Conservation (phyloP, 371 early-diverging fungal genomes). For the Mucor plumbeus region DNA sequence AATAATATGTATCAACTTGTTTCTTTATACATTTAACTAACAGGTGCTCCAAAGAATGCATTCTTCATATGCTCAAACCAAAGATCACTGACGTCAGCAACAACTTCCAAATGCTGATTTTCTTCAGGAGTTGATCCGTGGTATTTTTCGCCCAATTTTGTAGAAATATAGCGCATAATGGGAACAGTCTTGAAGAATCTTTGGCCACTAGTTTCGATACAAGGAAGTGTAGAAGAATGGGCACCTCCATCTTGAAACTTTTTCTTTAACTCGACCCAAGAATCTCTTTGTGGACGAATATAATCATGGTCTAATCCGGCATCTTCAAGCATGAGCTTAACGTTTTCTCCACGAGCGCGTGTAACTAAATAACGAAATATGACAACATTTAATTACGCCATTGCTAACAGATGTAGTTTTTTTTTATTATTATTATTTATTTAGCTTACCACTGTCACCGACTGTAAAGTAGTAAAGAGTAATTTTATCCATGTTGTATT, state of each 20-base stretch:
- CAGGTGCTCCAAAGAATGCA: neutral
- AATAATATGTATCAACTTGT: neutral
- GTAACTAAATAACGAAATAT: conserved; percentile 11
- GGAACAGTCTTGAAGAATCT: conserved; percentile 24
- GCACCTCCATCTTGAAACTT: conserved; percentile 16
- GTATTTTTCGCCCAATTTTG: conserved; percentile 31
- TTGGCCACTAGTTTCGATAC: conserved; percentile 26
- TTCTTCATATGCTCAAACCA: conserved; percentile 9
- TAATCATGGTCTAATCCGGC: conserved; percentile 35
- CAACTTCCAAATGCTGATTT: conserved; percentile 20
- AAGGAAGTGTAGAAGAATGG: conserved; percentile 24
- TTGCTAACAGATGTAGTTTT: too few species aligned
- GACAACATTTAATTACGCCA: neutral
- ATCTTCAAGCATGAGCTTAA: conserved; percentile 29
- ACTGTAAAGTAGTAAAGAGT: conserved; percentile 16
- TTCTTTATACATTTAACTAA: neutral
- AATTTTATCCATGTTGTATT: conserved; percentile 15
- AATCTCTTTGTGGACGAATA: conserved; percentile 8
- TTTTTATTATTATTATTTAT: too few species aligned
- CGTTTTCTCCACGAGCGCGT: conserved; percentile 28
- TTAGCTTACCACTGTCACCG: conserved; percentile 8
- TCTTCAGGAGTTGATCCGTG: conserved; percentile 28
- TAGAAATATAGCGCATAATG: conserved; percentile 34
- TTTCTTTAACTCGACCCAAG: neutral
- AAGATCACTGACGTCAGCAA: conserved; percentile 16